Percentiles rank a stretch among this genome's conserved stretches.
Evolutionary conservation across 1,284 basidiomycete genomes (phyloP).

Genomic region (Ceratobasidium sp.): DNA sequence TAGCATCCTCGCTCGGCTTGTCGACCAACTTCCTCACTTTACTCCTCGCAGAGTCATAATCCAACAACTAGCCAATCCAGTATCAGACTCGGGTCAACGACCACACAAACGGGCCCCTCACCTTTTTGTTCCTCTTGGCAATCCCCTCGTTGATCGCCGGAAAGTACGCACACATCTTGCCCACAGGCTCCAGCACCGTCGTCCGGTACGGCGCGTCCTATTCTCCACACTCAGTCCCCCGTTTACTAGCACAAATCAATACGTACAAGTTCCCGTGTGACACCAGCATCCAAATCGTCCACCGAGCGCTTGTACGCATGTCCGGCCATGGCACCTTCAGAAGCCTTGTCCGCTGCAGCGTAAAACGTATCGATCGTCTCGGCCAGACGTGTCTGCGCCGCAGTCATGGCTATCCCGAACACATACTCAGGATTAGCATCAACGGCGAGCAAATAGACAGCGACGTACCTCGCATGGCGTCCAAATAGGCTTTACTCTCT

Average conservation of each 20-base stretch:
- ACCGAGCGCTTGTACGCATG: constrained; percentile 96
- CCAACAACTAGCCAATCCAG: constrained; percentile 72
- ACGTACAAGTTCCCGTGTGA: constrained; percentile 85
- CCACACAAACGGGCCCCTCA: constrained; percentile 54
- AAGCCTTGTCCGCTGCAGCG: constrained; percentile 81
- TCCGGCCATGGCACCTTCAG: constrained; percentile 95
- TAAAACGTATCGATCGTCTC: constrained; percentile 97
- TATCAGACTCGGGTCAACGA: constrained; percentile 5
- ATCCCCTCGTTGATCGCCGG: constrained; percentile 95
- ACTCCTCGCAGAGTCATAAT: constrained; percentile 93
- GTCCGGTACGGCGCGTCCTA: constrained; percentile 95
- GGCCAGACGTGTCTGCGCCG: constrained; percentile 92
- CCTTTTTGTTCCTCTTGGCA: constrained; percentile 96
- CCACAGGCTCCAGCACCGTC: constrained; percentile 93
- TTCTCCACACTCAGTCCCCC: not conserved
- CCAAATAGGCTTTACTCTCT: constrained; percentile 94
- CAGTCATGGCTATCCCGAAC: constrained; percentile 79
- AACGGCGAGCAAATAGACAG: not conserved
- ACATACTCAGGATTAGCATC: constrained; percentile 1
- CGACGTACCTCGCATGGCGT: constrained; percentile 86
- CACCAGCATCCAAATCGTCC: constrained; percentile 90
- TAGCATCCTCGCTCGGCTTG: constrained; percentile 94
- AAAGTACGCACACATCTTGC: constrained; percentile 96
- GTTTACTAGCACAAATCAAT: not conserved
- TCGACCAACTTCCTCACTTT: constrained; percentile 90